These are phyloP conservation scores for Daucus carota DNA, from an alignment of 129 eudicot genomes.

Conservation along the genomic window DH1_v3.0 NC_030383.2:56939001-56939500, in stretches of 20 bases:
- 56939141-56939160: not conserved
- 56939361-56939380: slow-evolving; percentile 47
- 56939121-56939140: not conserved
- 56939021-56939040: slow-evolving; percentile 81
- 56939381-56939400: slow-evolving; percentile 57
- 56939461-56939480: slow-evolving; percentile 55
- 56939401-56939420: slow-evolving; percentile 82
- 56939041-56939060: slow-evolving; percentile 85
- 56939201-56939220: not conserved
- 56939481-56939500: slow-evolving; percentile 71
- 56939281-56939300: not conserved
- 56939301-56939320: not conserved
- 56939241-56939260: not conserved
- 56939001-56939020: slow-evolving; percentile 81
- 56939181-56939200: not conserved
- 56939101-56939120: not conserved
- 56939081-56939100: not conserved
- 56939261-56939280: not conserved
- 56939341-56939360: not conserved
- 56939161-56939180: not conserved
- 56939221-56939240: not conserved
- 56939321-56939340: too few relatives aligned
- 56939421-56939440: slow-evolving; percentile 76
- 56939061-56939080: slow-evolving; percentile 25
- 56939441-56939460: slow-evolving; percentile 62